Evolutionary conservation across 441 rosid species (phyloP).

Genomic region (Arabidopsis lyrata): DNA sequence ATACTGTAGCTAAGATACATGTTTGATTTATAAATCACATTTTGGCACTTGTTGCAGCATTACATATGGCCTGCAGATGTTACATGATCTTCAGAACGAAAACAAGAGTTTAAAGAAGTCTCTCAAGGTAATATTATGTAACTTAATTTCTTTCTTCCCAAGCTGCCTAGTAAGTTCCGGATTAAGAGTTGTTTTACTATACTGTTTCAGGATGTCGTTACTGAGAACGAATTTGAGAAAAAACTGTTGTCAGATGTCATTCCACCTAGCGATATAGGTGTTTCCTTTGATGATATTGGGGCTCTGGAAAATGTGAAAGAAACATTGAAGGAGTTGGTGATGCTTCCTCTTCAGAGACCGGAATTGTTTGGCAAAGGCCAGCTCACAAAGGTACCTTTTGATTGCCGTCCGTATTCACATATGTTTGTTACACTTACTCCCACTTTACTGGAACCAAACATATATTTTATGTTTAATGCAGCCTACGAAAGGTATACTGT

Average conservation of each 20-base stretch:
- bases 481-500: constrained; percentile 97
- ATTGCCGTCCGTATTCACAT: constrained; percentile 2
- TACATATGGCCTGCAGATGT: constrained; percentile 75
- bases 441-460: constrained; percentile 14
- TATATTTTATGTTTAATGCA: constrained; percentile 44
- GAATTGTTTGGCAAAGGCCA: constrained; percentile 98
- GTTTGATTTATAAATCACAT: constrained; percentile 22
- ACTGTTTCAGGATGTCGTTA: constrained; percentile 84
- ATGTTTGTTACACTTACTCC: constrained; percentile 2
- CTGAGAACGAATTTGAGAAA: constrained; percentile 99
- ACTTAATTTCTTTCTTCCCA: constrained; percentile 24
- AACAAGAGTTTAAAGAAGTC: constrained; percentile 89
- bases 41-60: constrained; percentile 61
- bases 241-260: constrained; percentile 95
- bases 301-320: constrained; percentile 98
- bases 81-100: constrained; percentile 81
- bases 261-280: constrained; percentile 96
- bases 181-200: constrained; percentile 11
- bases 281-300: constrained; percentile 95
- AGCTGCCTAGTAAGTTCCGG: constrained; percentile 3
- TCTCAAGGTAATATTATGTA: constrained; percentile 69
- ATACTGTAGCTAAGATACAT: constrained; percentile 8
- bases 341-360: constrained; percentile 99
- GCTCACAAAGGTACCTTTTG: constrained; percentile 78
- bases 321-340: constrained; percentile 96